Conservation (phyloP, 164 flowering plant species). For the Akebia trifoliata region DNA sequence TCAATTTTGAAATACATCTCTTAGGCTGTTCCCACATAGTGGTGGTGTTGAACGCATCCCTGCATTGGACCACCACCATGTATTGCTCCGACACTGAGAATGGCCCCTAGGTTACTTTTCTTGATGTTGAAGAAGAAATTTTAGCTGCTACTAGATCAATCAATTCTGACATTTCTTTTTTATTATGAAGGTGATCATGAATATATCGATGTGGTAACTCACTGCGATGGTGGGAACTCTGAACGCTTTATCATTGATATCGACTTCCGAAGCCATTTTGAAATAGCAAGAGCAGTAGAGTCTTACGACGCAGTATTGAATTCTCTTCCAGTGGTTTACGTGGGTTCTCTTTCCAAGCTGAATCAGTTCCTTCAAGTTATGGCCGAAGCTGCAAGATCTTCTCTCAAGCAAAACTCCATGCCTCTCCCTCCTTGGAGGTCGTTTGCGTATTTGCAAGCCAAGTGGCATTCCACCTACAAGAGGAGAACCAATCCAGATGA, state of each 20-base stretch:
- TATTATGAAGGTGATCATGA: conserved; percentile 96
- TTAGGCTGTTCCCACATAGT: not conserved
- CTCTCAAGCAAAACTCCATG: conserved; percentile 90
- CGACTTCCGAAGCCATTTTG: conserved; percentile 89
- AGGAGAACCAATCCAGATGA: conserved; percentile 35
- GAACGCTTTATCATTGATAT: conserved; percentile 78
- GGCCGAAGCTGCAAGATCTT: conserved; percentile 86
- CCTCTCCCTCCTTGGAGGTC: conserved; percentile 98
- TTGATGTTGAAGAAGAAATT: not conserved
- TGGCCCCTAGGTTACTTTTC: not conserved
- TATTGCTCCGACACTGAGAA: not conserved
- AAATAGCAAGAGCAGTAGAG: conserved; percentile 86
- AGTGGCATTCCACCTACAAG: conserved; percentile 73
- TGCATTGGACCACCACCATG: not conserved
- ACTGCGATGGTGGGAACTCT: conserved; percentile 31
- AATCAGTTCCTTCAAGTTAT: conserved; percentile 67
- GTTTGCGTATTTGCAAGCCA: conserved; percentile 76
- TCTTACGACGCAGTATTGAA: conserved; percentile 68
- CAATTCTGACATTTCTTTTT: not conserved
- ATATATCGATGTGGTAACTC: conserved; percentile 63
- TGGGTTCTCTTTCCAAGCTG: conserved; percentile 58
- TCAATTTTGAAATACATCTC: no score
- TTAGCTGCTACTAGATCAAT: not conserved
- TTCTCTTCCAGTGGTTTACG: conserved; percentile 70
- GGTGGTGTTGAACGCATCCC: not conserved